Percentiles rank a stretch among this genome's conserved stretches.
Evolutionary conservation across 2,329 filamentous ascomycete species (phyloP).

Genomic region (Fonsecaea multimorphosa): DNA sequence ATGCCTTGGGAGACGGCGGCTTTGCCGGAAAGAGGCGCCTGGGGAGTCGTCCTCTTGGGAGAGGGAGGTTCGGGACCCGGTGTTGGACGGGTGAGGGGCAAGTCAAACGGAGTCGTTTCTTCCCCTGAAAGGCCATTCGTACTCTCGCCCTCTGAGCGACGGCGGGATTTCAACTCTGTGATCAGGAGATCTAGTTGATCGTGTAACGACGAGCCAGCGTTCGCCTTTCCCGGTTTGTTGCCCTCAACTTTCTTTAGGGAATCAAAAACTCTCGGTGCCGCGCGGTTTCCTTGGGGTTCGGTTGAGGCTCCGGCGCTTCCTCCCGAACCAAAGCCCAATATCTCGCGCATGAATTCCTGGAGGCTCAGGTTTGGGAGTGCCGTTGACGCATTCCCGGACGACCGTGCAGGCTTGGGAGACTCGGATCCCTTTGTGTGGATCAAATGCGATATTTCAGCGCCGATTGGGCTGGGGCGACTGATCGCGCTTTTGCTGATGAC

Average conservation of each 20-base stretch:
- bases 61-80: not conserved
- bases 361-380: conserved; percentile 18
- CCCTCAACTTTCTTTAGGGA: not conserved
- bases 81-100: not conserved
- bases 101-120: not conserved
- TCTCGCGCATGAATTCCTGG: conserved; percentile 32
- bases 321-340: conserved; percentile 12
- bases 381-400: not conserved
- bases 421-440: not conserved
- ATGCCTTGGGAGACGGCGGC: conserved; percentile 27
- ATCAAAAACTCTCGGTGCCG: conserved; percentile 12
- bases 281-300: not conserved
- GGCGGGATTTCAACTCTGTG: not conserved
- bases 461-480: conserved; percentile 13
- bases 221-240: not conserved
- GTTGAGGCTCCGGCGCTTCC: not conserved
- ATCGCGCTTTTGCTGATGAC: conserved; percentile 23
- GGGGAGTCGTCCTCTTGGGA: not conserved
- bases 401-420: not conserved
- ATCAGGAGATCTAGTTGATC: not conserved
- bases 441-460: conserved; percentile 17
- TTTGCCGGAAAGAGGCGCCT: conserved; percentile 11
- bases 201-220: not conserved
- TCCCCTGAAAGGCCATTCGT: not conserved
- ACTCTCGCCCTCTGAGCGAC: not conserved